Conservation (phyloP, 805 yeast species). For the Saccharomycopsis sp. region DNA sequence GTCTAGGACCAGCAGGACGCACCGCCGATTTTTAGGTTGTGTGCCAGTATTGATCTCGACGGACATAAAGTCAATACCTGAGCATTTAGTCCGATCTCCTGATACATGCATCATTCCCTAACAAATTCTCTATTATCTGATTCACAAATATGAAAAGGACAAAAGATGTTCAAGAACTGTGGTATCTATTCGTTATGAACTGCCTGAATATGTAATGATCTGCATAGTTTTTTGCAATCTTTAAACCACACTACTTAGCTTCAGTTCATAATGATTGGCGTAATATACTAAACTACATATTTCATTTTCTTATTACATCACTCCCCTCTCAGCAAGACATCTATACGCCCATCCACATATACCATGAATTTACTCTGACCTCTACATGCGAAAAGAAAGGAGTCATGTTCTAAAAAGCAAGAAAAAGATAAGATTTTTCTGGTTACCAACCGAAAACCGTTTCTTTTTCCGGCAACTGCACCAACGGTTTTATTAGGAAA, state of each 20-base stretch:
- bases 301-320: not conserved
- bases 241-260: not conserved
- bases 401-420: no score
- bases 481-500: not conserved
- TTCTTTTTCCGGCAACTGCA: no score
- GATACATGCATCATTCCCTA: not conserved
- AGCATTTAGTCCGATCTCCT: no score
- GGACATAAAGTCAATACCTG: no score
- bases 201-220: not conserved
- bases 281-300: not conserved
- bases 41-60: no score
- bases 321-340: no score
- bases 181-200: not conserved
- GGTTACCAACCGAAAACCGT: not conserved
- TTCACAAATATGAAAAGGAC: no score
- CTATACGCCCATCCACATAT: no score
- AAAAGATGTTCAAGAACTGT: not conserved
- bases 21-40: not conserved
- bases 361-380: no score
- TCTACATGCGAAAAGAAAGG: no score
- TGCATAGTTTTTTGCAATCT: not conserved
- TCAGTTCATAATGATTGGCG: not conserved
- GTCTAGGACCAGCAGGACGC: not conserved
- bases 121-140: not conserved
- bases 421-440: no score